Evolutionary conservation across 202 grass and related monocot species (phyloP), one percentile per base, ranked within the genome.

Genomic region (Eragrostis tef): DNA sequence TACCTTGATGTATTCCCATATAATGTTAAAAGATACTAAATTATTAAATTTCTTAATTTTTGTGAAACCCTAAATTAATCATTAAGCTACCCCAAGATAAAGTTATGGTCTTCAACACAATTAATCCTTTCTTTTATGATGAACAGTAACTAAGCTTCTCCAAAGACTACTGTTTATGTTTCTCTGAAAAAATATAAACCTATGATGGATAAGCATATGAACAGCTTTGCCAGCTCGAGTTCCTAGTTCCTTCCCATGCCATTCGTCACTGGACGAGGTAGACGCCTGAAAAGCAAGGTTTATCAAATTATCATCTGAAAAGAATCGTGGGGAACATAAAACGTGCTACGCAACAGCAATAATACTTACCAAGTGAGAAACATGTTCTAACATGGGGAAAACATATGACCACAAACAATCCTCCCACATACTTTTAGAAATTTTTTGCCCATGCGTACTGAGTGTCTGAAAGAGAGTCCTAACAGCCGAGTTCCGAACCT

Each of bases 151-250:
- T 21, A 47, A 27, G 16, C 22, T 39, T 39, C 34, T 39, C 6
- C 36, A 83, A 21, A 6, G 2, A 19, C 14, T 45, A 58, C 50
- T n/a, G n/a, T 46, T 70, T 70, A 87, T 60, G n/a, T n/a, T n/a
- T n/a, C n/a, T n/a, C n/a, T n/a, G 11, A 81, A 67, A n/a, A 60
- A 86, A 64, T 73, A 66, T 53, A 81, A 65, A 98, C 95, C 95
- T 94, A 74, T 98, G 95, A 79, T 98, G 95, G 79, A 98, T 94
- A 78, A 98, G 95, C 95, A 98, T 98, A 86, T 94, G 95, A 86
- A 98, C 87, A 91, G 95, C 90, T 91, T 98, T 98, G 74, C 95
- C 95, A 50, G 86, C 92, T 71, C 90, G 86, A 88, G 90, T 98
- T 68, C 95, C 95, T 76, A 98, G 83, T 79, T 98, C 92, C 86